Evolutionary conservation across 371 early-diverging fungal species (phyloP), one percentile per base, ranked within the genome.

Genomic region (Thermomucor indicae-seudaticae): DNA sequence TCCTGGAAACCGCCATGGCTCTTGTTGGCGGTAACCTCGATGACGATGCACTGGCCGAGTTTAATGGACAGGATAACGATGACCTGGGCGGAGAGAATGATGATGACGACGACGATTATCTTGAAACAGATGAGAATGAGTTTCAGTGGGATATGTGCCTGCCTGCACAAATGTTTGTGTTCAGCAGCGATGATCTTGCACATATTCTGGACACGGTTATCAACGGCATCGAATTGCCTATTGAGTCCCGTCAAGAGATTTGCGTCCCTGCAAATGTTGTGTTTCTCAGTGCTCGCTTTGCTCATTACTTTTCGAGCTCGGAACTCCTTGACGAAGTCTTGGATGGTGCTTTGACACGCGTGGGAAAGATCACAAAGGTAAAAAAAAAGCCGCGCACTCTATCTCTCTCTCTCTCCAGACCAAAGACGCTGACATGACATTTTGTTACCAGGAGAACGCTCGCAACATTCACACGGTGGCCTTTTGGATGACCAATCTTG

Each of bases 111-210:
- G 39, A 58, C 38, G 47, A 55, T n/a, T 39, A 46, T 20, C 37
- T 58, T 49, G 45, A 42, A 4, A 34, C 32, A 22, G 23, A 48
- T 11, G 43, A 44, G 27, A 64, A 67, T 29, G 76, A 80, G 38
- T 89, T 91, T 65, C 67, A 85, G 38, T 92, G 86, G 88, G 84
- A 85, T 46, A 78, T 64, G 41, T 88, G 91, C 67, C 70, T 77
- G 54, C 85, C 84, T 3, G 87, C 90, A 64, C 93, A 91, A 64
- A 92, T 93, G 93, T 86, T 92, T 70, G 95, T 93, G 8, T 90
- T 95, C 62, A 79, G 45, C 38, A 53, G 43, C 43, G 53, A 55
- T 44, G 74, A 84, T 6, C 65, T 91, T 31, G 67, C 75, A 4
- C 77, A 78, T 49, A 80, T 93, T 25, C 67, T 93, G 29, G 72